These are phyloP conservation scores for Dendrobium catenatum DNA, from an alignment of 106 monocot species.

Conservation along the genomic window DNA sequence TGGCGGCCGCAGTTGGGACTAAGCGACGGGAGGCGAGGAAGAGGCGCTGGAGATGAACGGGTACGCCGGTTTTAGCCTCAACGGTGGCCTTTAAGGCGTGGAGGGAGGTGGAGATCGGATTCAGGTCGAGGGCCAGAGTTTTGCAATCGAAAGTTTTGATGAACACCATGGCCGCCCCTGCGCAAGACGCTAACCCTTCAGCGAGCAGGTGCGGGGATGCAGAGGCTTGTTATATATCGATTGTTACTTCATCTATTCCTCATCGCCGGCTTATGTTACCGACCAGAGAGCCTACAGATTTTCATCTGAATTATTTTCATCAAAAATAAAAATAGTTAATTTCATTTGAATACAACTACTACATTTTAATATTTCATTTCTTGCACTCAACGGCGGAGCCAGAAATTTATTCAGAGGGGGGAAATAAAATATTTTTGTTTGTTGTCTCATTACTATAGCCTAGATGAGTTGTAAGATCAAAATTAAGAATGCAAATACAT, in stretches of 20 bases:
- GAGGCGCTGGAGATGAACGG: conserved; percentile 33
- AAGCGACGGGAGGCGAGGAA: conserved; percentile 39
- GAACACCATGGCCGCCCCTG: conserved; percentile 49
- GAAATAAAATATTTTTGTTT: too few species aligned
- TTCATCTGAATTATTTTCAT: too few species aligned
- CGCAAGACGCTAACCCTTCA: not conserved
- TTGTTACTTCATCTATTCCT: not conserved
- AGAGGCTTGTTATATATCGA: not conserved
- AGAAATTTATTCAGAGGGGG: too few species aligned
- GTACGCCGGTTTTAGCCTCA: conserved; percentile 31
- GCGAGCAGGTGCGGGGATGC: not conserved
- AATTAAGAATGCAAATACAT: too few species aligned
- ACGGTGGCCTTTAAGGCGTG: conserved; percentile 26
- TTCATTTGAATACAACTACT: too few species aligned
- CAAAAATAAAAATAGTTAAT: too few species aligned
- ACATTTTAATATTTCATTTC: too few species aligned
- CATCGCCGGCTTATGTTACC: not conserved
- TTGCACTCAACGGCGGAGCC: too few species aligned
- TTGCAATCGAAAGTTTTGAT: conserved; percentile 41
- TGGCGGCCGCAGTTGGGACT: not conserved
- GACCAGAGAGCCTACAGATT: too few species aligned
- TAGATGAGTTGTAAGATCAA: too few species aligned
- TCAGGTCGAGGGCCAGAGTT: conserved; percentile 52
- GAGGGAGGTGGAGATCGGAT: conserved; percentile 42
- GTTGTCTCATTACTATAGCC: too few species aligned